Conservation (phyloP, 257 asterid species). For the Solanum piurae region DNA sequence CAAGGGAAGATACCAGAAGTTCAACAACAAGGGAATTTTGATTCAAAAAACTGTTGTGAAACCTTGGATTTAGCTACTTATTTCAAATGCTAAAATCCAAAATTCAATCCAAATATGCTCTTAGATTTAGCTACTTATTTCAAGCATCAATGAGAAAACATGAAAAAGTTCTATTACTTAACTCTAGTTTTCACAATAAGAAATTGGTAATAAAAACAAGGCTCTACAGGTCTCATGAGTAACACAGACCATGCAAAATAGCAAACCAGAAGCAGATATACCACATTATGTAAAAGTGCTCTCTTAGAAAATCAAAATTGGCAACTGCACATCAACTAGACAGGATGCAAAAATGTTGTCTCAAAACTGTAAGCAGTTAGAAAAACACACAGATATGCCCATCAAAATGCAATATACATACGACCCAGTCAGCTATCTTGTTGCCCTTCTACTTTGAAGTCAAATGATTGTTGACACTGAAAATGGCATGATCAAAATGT, state of each 20-base stretch:
- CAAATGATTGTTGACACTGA: background rate
- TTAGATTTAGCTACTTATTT: background rate
- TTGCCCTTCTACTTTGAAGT: background rate
- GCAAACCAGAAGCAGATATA: background rate
- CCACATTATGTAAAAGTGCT: background rate
- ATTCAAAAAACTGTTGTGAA: background rate
- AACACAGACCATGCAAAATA: background rate
- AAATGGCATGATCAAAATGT: background rate
- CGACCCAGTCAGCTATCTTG: background rate
- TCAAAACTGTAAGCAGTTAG: background rate
- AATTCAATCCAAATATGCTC: too few relatives aligned
- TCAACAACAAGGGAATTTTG: background rate
- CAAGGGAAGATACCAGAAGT: background rate
- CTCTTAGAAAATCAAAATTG: background rate
- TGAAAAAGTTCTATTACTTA: background rate
- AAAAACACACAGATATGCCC: background rate
- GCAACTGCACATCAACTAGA: background rate
- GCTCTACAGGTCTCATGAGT: background rate
- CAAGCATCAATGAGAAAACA: background rate
- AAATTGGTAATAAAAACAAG: background rate
- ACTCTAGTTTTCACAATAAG: background rate
- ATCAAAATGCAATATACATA: background rate
- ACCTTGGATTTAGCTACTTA: background rate
- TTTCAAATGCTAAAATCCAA: too few relatives aligned
- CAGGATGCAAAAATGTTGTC: background rate